Percentiles rank a stretch among this genome's conserved stretches.
Conservation (phyloP, 225 moss, liverwort and hornwort genomes). For the Pleurozium schreberi region DNA sequence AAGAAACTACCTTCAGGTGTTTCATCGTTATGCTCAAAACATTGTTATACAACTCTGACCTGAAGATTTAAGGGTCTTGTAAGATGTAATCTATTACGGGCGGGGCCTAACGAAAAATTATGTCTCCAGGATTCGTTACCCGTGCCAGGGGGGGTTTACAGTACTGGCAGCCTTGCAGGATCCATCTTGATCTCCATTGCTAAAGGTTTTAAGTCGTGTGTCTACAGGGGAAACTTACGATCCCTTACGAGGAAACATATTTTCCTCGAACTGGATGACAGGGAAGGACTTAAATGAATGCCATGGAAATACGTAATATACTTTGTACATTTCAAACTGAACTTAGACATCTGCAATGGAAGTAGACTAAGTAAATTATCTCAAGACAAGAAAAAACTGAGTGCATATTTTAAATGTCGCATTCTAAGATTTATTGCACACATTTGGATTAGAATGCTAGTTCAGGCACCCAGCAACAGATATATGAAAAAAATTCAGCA, state of each 20-base stretch:
- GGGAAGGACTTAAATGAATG: neutral
- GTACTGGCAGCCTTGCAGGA: too few species aligned
- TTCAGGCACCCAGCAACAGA: neutral
- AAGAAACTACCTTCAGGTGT: neutral
- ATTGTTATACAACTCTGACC: too few species aligned
- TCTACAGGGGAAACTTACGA: neutral
- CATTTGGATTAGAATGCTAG: neutral
- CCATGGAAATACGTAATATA: neutral
- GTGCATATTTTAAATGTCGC: neutral
- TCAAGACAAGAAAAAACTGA: neutral
- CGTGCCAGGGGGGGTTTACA: too few species aligned
- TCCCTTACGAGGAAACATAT: neutral
- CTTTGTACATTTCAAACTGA: neutral
- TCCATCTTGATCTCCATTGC: too few species aligned
- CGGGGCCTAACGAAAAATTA: too few species aligned
- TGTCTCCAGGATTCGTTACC: too few species aligned
- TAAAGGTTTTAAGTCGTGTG: neutral
- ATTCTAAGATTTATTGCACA: neutral
- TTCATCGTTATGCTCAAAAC: neutral
- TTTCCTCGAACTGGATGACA: neutral
- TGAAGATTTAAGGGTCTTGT: too few species aligned
- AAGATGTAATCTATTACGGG: too few species aligned
- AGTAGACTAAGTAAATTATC: neutral
- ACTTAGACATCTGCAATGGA: neutral
- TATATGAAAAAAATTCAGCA: neutral